phyloP scores from a whole-genome alignment of 768 basidiomycete species.

The Lactifluus hygrophoroides region DNA sequence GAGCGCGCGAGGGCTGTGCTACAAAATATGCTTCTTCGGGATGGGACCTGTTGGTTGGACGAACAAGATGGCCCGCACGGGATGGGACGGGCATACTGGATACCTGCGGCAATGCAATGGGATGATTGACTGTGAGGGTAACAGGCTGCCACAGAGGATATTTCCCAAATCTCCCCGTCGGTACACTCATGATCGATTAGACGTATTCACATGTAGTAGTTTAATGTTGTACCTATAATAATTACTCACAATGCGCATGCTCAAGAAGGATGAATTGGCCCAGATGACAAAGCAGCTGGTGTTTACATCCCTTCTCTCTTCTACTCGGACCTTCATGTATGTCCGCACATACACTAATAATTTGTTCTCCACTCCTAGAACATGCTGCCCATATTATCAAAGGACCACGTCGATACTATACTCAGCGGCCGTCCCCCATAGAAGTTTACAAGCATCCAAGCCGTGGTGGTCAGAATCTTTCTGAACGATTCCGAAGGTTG shows the following conservation, averaged over 20 bases:
- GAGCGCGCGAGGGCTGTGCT: slow-evolving; percentile 71
- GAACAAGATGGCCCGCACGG: slow-evolving; percentile 57
- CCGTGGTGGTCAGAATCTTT: slow-evolving; percentile 53
- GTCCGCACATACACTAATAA: not conserved
- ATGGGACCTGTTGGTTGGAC: slow-evolving; percentile 94
- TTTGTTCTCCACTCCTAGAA: slow-evolving; percentile 4
- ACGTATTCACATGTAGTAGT: not conserved
- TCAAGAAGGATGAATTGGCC: not conserved
- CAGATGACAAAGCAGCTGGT: slow-evolving; percentile 8
- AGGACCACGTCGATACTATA: slow-evolving; percentile 31
- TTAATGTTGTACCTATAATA: not conserved
- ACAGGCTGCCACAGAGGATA: too few species aligned
- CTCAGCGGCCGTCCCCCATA: not conserved
- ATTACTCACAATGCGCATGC: too few species aligned
- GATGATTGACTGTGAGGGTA: slow-evolving; percentile 55
- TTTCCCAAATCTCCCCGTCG: not conserved
- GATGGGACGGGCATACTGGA: slow-evolving; percentile 69
- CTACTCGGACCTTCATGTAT: not conserved
- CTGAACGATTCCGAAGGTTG: slow-evolving; percentile 45
- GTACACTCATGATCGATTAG: not conserved
- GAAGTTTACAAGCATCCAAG: slow-evolving; percentile 20
- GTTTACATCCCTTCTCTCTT: not conserved
- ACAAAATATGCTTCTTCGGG: slow-evolving; percentile 83
- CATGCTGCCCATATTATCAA: slow-evolving; percentile 20
- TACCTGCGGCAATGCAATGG: slow-evolving; percentile 84